A percentile compares a stretch with the other conserved stretches of the same genome.
Conservation (phyloP, 495 filamentous ascomycete species). For the Neohortaea acidophila region DNA sequence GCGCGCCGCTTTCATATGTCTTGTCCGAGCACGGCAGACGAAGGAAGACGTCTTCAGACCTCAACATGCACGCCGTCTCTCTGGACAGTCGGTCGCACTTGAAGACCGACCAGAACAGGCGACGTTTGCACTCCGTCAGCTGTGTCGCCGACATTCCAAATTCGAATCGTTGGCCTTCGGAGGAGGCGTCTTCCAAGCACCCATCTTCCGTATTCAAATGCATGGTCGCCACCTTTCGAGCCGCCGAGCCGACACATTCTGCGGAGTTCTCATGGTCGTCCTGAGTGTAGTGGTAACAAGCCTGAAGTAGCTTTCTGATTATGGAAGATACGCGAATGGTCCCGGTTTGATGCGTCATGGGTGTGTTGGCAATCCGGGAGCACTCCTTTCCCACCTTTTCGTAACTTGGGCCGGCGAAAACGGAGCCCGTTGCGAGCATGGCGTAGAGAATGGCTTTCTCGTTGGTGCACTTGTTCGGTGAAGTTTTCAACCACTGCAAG, state of each 20-base stretch:
- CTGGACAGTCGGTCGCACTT: constrained; percentile 38
- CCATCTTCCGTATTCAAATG: constrained; percentile 47
- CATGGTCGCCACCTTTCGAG: constrained; percentile 38
- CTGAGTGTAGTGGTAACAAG: constrained; percentile 47
- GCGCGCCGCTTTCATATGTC: constrained; percentile 39
- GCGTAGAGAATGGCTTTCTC: constrained; percentile 59
- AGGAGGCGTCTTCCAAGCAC: constrained; percentile 29
- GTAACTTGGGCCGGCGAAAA: constrained; percentile 37
- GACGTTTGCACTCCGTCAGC: constrained; percentile 47
- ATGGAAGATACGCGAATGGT: constrained; percentile 43
- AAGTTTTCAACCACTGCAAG: constrained; percentile 36
- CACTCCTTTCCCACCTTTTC: constrained; percentile 31
- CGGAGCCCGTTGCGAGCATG: constrained; percentile 42
- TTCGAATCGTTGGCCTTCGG: constrained; percentile 24
- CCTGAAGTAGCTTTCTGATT: constrained; percentile 47
- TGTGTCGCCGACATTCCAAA: constrained; percentile 19
- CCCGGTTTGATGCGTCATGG: constrained; percentile 36
- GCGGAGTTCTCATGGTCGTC: constrained; percentile 38
- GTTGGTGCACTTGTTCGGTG: constrained; percentile 40
- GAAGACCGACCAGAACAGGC: constrained; percentile 52
- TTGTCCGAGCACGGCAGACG: constrained; percentile 44
- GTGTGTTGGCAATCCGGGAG: constrained; percentile 43
- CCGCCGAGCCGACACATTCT: constrained; percentile 44
- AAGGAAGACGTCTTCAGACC: constrained; percentile 43
- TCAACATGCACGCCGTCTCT: constrained; percentile 31